Conservation (phyloP, 108 stramenopile species). For the Aurantiochytrium sp. region DNA sequence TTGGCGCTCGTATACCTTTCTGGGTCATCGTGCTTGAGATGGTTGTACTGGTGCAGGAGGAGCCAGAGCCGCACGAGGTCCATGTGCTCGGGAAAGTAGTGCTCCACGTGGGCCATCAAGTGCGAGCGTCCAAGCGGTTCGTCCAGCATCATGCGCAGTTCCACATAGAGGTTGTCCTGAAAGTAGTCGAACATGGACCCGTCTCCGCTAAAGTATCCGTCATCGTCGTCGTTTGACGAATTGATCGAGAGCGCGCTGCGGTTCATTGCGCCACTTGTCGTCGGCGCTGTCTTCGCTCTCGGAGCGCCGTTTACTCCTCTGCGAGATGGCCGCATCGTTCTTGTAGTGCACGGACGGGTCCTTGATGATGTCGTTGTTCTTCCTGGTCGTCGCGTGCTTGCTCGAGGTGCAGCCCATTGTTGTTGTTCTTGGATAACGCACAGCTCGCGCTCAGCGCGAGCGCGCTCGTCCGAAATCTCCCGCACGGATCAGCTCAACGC, state of each 20-base stretch:
- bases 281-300: background rate
- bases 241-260: background rate
- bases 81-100: conserved; percentile 32
- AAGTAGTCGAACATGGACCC: conserved; percentile 21
- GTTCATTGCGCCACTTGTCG: background rate
- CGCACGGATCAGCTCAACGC: too few relatives aligned
- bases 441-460: too few relatives aligned
- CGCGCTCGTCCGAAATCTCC: too few relatives aligned
- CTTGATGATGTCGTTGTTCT: too few relatives aligned
- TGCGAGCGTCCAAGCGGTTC: conserved; percentile 38
- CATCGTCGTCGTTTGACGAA: background rate
- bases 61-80: conserved; percentile 35
- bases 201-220: background rate
- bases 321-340: too few relatives aligned
- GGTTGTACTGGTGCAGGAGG: conserved; percentile 26
- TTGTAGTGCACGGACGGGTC: too few relatives aligned
- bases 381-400: too few relatives aligned
- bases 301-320: too few relatives aligned
- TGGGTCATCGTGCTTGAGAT: conserved; percentile 46
- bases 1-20: conserved; percentile 38
- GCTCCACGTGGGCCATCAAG: conserved; percentile 24
- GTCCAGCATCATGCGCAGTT: conserved; percentile 48
- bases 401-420: too few relatives aligned
- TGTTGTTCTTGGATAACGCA: too few relatives aligned
- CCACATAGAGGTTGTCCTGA: conserved; percentile 11